Conservation (phyloP, 306 rosid genomes). For the Prunus davidiana region DNA sequence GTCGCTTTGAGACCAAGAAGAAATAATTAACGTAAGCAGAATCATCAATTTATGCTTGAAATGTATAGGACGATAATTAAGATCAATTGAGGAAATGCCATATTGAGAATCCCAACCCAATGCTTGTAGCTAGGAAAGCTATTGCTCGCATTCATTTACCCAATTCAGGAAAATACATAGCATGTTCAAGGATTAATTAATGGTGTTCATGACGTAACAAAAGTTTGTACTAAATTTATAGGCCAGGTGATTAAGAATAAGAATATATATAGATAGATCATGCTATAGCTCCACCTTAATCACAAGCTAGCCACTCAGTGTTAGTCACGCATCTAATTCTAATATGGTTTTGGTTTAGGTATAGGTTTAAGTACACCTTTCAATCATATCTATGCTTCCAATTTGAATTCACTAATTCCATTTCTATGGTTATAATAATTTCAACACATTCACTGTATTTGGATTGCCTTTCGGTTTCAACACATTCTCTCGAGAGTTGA, state of each 20-base stretch:
- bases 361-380: not conserved
- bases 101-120: not conserved
- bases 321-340: conserved; percentile 4
- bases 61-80: no score
- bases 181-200: not conserved
- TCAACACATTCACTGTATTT: no score
- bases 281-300: not conserved
- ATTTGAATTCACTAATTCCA: no score
- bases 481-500: no score
- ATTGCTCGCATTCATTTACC: not conserved
- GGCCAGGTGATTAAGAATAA: not conserved
- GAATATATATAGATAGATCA: not conserved
- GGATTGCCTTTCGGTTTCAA: no score
- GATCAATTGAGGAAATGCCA: not conserved
- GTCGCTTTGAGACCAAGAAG: not conserved
- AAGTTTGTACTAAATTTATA: not conserved
- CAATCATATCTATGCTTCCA: no score
- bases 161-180: not conserved
- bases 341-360: not conserved
- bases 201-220: not conserved
- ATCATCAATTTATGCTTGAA: not conserved
- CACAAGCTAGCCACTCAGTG: not conserved
- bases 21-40: not conserved
- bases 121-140: not conserved
- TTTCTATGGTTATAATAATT: no score